phyloP scores from a whole-genome alignment of 345 rosid genomes.

The Corymbia maculata region DNA sequence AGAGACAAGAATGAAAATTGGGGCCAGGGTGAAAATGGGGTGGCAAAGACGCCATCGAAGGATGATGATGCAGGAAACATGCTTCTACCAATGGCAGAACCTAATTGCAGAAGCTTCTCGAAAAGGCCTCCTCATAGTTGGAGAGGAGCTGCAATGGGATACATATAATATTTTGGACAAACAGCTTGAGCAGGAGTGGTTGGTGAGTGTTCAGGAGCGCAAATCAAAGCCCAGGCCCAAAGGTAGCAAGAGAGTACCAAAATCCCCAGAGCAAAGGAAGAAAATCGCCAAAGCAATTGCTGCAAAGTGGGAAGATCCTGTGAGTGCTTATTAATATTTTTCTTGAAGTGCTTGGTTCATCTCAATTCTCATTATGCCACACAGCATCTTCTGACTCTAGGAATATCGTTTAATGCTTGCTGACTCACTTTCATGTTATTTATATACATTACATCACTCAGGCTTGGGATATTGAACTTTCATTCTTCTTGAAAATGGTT shows the following conservation, averaged over 20 bases:
- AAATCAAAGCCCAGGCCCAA: constrained; percentile 42
- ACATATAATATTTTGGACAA: constrained; percentile 45
- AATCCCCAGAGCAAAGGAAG: constrained; percentile 68
- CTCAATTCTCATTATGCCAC: neutral
- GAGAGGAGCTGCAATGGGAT: constrained; percentile 73
- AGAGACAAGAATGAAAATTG: constrained; percentile 76
- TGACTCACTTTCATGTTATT: neutral
- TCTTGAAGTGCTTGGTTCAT: neutral
- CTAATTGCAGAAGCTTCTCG: constrained; percentile 75
- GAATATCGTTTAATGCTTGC: neutral
- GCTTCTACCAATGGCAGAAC: constrained; percentile 81
- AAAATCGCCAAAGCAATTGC: constrained; percentile 86
- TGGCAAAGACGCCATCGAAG: constrained; percentile 63
- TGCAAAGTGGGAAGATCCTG: constrained; percentile 97
- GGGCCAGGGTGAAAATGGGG: constrained; percentile 52
- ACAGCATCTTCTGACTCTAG: neutral
- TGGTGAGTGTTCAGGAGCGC: constrained; percentile 52
- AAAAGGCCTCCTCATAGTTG: constrained; percentile 29
- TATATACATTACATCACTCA: neutral
- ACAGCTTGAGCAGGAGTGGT: constrained; percentile 64
- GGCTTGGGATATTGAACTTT: neutral
- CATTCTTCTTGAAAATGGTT: neutral
- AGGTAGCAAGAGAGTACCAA: constrained; percentile 72
- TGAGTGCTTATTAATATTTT: constrained; percentile 19
- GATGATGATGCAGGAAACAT: constrained; percentile 51